Evolutionary conservation across 768 basidiomycete species (phyloP).

Genomic region (Kwoniella dendrophila): DNA sequence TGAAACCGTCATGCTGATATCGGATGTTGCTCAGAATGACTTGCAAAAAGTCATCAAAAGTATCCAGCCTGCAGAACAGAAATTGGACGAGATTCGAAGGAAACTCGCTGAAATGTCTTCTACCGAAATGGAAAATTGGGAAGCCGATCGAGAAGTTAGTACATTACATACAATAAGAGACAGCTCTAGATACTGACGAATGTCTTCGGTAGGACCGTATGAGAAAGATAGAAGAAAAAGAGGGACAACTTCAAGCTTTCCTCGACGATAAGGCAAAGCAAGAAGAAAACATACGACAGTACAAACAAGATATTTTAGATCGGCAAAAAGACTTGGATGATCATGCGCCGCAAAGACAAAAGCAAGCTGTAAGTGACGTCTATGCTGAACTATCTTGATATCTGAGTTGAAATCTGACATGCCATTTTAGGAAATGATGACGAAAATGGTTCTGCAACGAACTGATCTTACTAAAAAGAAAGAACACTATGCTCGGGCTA

Average conservation of each 20-base stretch:
- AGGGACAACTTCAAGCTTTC: conserved; percentile 61
- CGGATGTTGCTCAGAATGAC: not conserved
- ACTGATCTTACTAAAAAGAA: conserved; percentile 3
- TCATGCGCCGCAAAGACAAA: conserved; percentile 60
- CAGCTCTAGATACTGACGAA: not conserved
- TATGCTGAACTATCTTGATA: not conserved
- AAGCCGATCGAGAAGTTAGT: conserved; percentile 16
- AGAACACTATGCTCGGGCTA: conserved; percentile 9
- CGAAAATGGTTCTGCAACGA: not conserved
- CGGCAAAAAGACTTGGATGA: conserved; percentile 61
- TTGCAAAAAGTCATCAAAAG: conserved; percentile 12
- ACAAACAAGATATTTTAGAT: conserved; percentile 55
- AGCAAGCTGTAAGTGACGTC: conserved; percentile 63
- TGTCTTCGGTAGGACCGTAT: conserved; percentile 4
- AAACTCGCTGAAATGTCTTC: conserved; percentile 18
- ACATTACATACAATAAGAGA: not conserved
- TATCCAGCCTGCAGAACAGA: not conserved
- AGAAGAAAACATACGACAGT: conserved; percentile 37
- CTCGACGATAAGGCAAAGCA: conserved; percentile 50
- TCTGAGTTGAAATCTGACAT: conserved; percentile 60
- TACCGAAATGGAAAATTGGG: conserved; percentile 16
- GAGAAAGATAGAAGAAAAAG: conserved; percentile 57
- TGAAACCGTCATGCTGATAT: not conserved
- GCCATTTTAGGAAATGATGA: conserved; percentile 6
- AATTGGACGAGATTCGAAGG: conserved; percentile 11